These are phyloP conservation scores for Candida multigemmis DNA, from an alignment of 805 yeast genomes.

Conservation along the genomic window DNA sequence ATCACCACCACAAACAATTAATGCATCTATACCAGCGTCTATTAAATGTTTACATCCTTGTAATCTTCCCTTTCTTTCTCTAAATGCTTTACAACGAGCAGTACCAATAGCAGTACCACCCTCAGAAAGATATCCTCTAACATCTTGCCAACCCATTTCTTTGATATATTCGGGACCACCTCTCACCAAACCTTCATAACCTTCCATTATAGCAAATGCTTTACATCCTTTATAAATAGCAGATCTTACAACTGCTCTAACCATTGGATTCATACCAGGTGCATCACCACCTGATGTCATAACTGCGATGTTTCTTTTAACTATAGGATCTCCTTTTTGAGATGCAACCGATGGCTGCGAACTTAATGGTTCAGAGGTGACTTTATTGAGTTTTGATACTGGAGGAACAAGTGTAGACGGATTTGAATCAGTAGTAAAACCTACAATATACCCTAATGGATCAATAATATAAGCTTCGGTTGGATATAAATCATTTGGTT, in stretches of 20 bases:
- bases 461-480: slow-evolving; percentile 69
- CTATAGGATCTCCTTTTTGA: slow-evolving; percentile 9
- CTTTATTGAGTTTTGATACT: slow-evolving; percentile 15
- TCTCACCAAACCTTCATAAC: slow-evolving; percentile 84
- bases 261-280: slow-evolving; percentile 97
- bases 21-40: slow-evolving; percentile 82
- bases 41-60: slow-evolving; percentile 80
- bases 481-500: slow-evolving; percentile 70
- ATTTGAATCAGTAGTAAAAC: slow-evolving; percentile 59
- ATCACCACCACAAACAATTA: slow-evolving; percentile 97
- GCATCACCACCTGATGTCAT: slow-evolving; percentile 99
- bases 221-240: slow-evolving; percentile 85
- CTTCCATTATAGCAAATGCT: slow-evolving; percentile 86
- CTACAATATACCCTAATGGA: slow-evolving; percentile 76
- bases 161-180: slow-evolving; percentile 72
- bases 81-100: slow-evolving; percentile 83
- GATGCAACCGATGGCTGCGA: slow-evolving; percentile 8
- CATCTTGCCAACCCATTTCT: slow-evolving; percentile 88
- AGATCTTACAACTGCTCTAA: slow-evolving; percentile 89
- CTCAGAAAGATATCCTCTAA: slow-evolving; percentile 82
- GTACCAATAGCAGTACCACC: slow-evolving; percentile 98
- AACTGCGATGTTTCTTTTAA: slow-evolving; percentile 64
- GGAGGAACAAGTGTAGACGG: slow-evolving; percentile 47
- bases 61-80: slow-evolving; percentile 78
- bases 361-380: slow-evolving; percentile 6